Evolutionary conservation across 176 grass and related monocot genomes (phyloP).

Genomic region (Elymus sibiricus): DNA sequence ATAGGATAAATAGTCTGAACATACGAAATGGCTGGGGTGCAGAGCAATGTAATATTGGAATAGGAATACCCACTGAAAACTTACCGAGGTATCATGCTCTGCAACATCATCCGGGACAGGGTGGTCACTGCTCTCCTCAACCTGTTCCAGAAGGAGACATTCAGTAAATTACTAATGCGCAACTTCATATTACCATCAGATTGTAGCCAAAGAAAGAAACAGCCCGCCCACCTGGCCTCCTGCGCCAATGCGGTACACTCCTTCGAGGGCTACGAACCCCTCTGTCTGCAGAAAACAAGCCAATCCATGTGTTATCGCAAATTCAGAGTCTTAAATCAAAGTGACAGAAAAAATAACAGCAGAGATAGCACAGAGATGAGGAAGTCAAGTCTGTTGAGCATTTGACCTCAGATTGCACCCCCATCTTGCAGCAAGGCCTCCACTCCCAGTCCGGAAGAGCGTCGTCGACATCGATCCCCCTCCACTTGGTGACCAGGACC

Average conservation of each 20-base stretch:
- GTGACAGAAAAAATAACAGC: not conserved
- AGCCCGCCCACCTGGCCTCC: constrained; percentile 31
- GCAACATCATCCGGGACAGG: not conserved
- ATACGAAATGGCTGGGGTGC: not conserved
- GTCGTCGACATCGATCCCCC: constrained; percentile 36
- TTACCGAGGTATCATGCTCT: constrained; percentile 68
- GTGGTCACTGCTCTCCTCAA: not conserved
- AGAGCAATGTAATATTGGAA: not conserved
- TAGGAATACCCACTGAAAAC: not conserved
- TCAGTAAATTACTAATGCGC: not conserved
- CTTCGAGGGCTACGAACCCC: constrained; percentile 69
- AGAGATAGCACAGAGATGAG: not conserved
- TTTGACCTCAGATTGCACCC: constrained; percentile 37
- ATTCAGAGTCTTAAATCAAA: not conserved
- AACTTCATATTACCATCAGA: not conserved
- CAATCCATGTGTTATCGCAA: not conserved
- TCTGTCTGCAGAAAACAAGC: constrained; percentile 36
- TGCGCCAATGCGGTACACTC: constrained; percentile 19
- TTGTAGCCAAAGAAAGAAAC: not conserved
- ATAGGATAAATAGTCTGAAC: not conserved
- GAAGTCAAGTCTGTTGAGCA: not conserved
- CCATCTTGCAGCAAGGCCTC: constrained; percentile 47
- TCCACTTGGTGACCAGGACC: constrained; percentile 60
- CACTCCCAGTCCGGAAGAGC: constrained; percentile 65
- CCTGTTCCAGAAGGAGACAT: constrained; percentile 24